These are phyloP conservation scores for Glomus cerebriforme DNA, from an alignment of 192 early-diverging fungal genomes.

Conservation along the genomic window DNA sequence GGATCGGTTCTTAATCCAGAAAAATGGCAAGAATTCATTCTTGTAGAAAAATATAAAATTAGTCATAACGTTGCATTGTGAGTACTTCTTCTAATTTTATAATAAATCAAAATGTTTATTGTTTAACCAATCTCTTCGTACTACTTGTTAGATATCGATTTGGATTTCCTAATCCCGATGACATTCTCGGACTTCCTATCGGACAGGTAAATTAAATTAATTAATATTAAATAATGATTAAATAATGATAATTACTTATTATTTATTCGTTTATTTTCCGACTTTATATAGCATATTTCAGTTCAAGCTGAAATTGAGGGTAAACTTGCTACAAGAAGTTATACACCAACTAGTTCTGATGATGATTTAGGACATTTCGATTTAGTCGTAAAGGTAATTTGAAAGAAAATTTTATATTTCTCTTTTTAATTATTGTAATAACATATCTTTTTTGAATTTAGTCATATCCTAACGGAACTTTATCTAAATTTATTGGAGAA, in stretches of 20 bases:
- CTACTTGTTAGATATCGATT: conserved; percentile 73
- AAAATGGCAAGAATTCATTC: conserved; percentile 75
- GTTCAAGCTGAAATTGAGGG: conserved; percentile 82
- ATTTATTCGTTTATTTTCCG: neutral
- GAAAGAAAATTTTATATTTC: neutral
- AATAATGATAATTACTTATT: neutral
- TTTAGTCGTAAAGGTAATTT: conserved; percentile 82
- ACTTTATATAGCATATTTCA: conserved; percentile 71
- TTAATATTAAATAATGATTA: neutral
- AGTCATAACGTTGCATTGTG: conserved; percentile 87
- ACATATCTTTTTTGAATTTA: conserved; percentile 21
- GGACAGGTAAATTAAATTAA: conserved; percentile 60
- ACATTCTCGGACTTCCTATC: conserved; percentile 83
- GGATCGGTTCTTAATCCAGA: conserved; percentile 64
- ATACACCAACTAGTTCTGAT: conserved; percentile 87
- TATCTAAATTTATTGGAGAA: conserved; percentile 72
- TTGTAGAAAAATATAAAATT: conserved; percentile 75
- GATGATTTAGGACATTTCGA: conserved; percentile 89
- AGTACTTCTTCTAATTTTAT: conserved; percentile 23
- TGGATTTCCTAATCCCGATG: conserved; percentile 67
- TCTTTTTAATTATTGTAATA: neutral
- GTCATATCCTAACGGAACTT: conserved; percentile 80
- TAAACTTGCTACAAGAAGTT: conserved; percentile 82
- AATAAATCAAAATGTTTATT: neutral
- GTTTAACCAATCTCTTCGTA: neutral